Conservation (phyloP, 768 basidiomycete species). For the Suillus bovinus region DNA sequence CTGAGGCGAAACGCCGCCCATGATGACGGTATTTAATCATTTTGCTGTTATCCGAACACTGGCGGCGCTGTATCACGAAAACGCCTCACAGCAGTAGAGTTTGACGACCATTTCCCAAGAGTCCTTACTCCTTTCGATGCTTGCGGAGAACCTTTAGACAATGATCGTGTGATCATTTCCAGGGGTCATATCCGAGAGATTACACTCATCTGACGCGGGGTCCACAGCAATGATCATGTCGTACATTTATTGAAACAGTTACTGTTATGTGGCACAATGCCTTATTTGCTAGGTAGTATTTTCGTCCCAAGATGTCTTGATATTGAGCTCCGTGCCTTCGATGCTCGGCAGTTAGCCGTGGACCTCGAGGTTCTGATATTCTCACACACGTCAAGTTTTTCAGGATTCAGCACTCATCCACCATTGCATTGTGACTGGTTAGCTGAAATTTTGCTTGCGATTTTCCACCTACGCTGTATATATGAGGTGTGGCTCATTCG, state of each 20-base stretch:
- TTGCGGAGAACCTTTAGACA: background rate
- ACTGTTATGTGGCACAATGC: background rate
- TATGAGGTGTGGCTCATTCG: background rate
- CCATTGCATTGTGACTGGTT: too few species aligned
- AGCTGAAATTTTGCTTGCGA: too few species aligned
- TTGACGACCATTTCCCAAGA: background rate
- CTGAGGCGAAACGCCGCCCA: background rate
- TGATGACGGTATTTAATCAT: background rate
- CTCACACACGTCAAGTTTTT: background rate
- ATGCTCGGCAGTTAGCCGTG: conserved; percentile 1
- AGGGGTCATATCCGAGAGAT: conserved; percentile 1
- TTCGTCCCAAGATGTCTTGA: background rate
- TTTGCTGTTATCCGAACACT: background rate
- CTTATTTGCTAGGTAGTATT: background rate
- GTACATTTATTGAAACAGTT: background rate
- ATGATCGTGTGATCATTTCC: background rate
- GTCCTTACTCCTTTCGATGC: background rate
- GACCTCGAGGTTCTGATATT: background rate
- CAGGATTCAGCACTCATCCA: background rate
- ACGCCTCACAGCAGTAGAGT: background rate
- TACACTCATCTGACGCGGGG: background rate
- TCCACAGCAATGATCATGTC: background rate
- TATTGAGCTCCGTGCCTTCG: background rate
- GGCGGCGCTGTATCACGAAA: background rate
- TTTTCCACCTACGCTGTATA: background rate